Conservation (phyloP, 2,329 filamentous ascomycete species). For the Cytospora chrysosperma region DNA sequence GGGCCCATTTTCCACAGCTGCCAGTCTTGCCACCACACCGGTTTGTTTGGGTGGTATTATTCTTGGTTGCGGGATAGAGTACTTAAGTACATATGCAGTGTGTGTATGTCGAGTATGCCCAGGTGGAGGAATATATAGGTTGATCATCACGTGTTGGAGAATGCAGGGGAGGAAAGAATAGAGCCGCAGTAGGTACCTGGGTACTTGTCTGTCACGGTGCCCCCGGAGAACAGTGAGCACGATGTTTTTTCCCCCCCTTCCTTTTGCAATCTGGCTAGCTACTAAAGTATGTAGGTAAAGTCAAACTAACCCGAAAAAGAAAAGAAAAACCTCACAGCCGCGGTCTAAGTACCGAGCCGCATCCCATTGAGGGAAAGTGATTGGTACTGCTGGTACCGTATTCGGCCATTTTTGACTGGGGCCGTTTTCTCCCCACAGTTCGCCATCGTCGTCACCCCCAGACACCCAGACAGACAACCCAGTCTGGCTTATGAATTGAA, state of each 20-base stretch:
- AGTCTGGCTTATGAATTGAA: neutral
- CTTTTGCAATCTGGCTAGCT: neutral
- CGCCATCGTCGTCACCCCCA: neutral
- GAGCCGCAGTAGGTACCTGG: too few species aligned
- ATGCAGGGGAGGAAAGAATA: too few species aligned
- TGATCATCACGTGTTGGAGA: too few species aligned
- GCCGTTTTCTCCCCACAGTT: neutral
- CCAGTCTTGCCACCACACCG: neutral
- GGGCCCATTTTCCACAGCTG: neutral
- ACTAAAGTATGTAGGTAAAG: neutral
- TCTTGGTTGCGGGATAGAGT: neutral
- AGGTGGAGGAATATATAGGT: too few species aligned
- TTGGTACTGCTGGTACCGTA: neutral
- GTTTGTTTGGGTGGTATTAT: too few species aligned
- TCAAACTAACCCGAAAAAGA: neutral
- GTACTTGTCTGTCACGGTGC: too few species aligned
- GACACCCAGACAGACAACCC: neutral
- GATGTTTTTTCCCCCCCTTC: too few species aligned
- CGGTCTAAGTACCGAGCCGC: constrained; percentile 13
- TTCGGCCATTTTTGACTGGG: neutral
- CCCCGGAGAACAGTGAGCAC: too few species aligned
- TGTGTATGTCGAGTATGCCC: too few species aligned
- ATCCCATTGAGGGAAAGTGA: neutral
- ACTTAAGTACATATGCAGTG: too few species aligned
- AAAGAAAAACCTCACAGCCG: neutral